Conservation (phyloP, 1,284 basidiomycete species). For the Athelia sp. region DNA sequence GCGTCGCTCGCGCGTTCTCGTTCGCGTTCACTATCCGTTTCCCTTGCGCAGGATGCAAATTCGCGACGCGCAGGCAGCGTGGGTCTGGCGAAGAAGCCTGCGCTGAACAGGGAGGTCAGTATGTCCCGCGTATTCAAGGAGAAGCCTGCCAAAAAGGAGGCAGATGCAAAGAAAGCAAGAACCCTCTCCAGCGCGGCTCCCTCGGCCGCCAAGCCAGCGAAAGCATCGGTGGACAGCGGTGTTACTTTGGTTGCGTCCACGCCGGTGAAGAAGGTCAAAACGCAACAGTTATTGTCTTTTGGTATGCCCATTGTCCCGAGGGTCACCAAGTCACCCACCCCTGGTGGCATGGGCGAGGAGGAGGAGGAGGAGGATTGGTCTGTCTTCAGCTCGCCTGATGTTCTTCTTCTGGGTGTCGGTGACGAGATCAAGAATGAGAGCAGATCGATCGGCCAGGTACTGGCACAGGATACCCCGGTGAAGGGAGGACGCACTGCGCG, state of each 20-base stretch:
- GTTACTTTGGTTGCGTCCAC: conserved; percentile 56
- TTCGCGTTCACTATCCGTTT: conserved; percentile 61
- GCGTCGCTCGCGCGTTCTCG: conserved; percentile 45
- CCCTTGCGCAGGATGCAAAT: conserved; percentile 43
- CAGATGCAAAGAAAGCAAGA: conserved; percentile 4
- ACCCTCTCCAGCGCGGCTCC: conserved; percentile 2
- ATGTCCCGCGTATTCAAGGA: conserved; percentile 67
- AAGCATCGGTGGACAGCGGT: conserved; percentile 22
- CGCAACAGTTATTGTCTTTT: conserved; percentile 9
- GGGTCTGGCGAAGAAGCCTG: conserved; percentile 34
- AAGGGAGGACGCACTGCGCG: neutral
- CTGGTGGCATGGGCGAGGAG: conserved; percentile 11
- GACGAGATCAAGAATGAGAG: neutral
- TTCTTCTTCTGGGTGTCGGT: conserved; percentile 22
- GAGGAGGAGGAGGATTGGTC: conserved; percentile 32
- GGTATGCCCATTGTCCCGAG: conserved; percentile 2
- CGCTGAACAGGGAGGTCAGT: conserved; percentile 61
- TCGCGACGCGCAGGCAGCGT: conserved; percentile 38
- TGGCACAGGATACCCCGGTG: neutral
- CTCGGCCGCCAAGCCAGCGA: conserved; percentile 4
- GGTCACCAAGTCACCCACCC: conserved; percentile 8
- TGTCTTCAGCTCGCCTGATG: conserved; percentile 32
- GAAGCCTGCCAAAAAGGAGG: conserved; percentile 18
- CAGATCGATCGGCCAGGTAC: neutral
- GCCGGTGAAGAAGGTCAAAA: conserved; percentile 39